These are phyloP conservation scores for Oenanthe javanica DNA, from an alignment of 140 eudicot genomes.

Conservation along the genomic window DNA sequence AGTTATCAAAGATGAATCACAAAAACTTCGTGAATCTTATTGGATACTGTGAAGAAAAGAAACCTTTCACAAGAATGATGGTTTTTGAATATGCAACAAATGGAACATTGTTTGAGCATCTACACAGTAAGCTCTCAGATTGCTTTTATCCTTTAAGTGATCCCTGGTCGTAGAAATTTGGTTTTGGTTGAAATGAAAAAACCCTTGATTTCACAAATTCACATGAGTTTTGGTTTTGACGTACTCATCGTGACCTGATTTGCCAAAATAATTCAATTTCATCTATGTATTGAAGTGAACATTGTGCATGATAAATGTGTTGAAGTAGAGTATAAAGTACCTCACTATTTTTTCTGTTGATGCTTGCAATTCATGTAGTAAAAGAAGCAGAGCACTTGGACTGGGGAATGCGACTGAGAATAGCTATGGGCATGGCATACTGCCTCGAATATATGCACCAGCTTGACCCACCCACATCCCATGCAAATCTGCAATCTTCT, in stretches of 20 bases:
- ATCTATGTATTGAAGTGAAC: background rate
- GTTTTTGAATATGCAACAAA: conserved; percentile 93
- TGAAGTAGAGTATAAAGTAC: no score
- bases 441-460: conserved; percentile 81
- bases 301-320: background rate
- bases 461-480: conserved; percentile 57
- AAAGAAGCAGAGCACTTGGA: conserved; percentile 78
- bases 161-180: background rate
- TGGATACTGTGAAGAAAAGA: conserved; percentile 80
- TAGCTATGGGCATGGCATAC: conserved; percentile 72
- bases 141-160: background rate
- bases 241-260: background rate
- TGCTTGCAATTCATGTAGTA: conserved; percentile 25
- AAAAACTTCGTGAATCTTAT: conserved; percentile 81
- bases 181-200: background rate
- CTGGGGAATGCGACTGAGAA: conserved; percentile 58
- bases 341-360: background rate
- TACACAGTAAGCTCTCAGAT: conserved; percentile 46
- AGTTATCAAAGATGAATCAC: conserved; percentile 72
- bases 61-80: conserved; percentile 89
- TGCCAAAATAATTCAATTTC: background rate
- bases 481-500: conserved; percentile 52
- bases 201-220: background rate
- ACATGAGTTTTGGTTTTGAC: background rate
- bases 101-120: conserved; percentile 79